Base-by-base conservation (phyloP, 805 yeast genomes). In the Grigorovia jiainica region DNA sequence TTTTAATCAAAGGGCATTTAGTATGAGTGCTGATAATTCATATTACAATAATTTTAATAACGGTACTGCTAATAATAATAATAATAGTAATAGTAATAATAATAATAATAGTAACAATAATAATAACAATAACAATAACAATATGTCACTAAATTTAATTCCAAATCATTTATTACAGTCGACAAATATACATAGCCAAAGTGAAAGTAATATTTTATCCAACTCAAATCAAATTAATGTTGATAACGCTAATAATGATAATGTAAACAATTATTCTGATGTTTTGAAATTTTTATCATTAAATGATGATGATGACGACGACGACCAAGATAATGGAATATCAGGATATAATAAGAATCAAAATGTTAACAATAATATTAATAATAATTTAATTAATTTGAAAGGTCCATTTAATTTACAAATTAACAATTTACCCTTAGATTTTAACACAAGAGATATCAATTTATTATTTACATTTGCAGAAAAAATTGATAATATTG, bases 391-490 rank as follows among this genome's bases (percentile, higher is more conserved):
- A 11, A 7, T 21, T 18, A 36, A 33, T 19, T 15, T 42, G n/a
- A 27, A 6, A 10, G 31, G 31, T 13, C 31, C 31, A 45, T 23
- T 51, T 29, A 13, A 41, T 54, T 48, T 76, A 20, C 67, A 63
- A 44, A 53, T 81, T 31, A 65, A 65, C 49, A 79, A 79, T 52
- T 53, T 79, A 8, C 92, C 92, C 8, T 48, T 59, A 4, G 85
- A 82, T 57, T 61, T 82, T 27, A 58, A 83, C 1, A 48, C 67
- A 29, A 70, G 92, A 56, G 90, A 82, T 58, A 78, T 83, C 1
- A 65, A 72, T 38, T 64, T 78, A 20, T 68, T 82, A 6, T 82
- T 82, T 55, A 70, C 87, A 8, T 63, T 82, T 41, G 82, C 84
- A n/a, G 63, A 67, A 45, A 86, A 79, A 49, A 79, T 77, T 32